Percentiles rank a stretch among this genome's conserved stretches.
Conservation (phyloP, 768 basidiomycete species). For the Suillus sp. region DNA sequence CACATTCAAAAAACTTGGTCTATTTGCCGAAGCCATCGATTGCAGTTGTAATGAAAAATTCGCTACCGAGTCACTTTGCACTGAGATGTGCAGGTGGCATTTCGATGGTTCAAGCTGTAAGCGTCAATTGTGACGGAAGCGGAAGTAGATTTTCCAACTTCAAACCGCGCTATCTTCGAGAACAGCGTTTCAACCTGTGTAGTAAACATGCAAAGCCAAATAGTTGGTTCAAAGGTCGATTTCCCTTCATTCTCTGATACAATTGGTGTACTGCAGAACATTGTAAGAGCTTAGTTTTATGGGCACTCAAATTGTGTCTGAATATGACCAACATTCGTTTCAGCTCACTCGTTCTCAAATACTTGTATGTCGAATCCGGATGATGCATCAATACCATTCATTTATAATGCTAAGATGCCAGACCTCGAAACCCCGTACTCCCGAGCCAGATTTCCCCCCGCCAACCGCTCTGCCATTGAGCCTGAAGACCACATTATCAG, state of each 20-base stretch:
- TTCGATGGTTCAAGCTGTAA: too few species aligned
- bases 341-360: not conserved
- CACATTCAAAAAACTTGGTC: not conserved
- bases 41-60: not conserved
- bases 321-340: not conserved
- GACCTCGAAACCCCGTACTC: constrained; percentile 24
- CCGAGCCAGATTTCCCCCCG: constrained; percentile 13
- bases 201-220: not conserved
- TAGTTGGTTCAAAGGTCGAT: not conserved
- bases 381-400: not conserved
- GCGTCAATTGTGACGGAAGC: too few species aligned
- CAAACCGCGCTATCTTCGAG: not conserved
- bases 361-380: not conserved
- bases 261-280: not conserved
- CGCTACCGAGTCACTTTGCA: not conserved
- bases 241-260: not conserved
- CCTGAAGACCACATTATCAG: constrained; percentile 18
- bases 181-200: not conserved
- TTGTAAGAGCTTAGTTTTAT: not conserved
- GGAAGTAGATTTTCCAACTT: not conserved
- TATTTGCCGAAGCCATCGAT: not conserved
- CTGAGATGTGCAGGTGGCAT: not conserved
- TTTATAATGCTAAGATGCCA: constrained; percentile 13
- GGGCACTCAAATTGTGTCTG: not conserved
- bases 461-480: constrained; percentile 21